Evolutionary conservation across 106 monocot species (phyloP), one percentile per base, ranked within the genome.

Genomic region (Dioscorea dumetorum): DNA sequence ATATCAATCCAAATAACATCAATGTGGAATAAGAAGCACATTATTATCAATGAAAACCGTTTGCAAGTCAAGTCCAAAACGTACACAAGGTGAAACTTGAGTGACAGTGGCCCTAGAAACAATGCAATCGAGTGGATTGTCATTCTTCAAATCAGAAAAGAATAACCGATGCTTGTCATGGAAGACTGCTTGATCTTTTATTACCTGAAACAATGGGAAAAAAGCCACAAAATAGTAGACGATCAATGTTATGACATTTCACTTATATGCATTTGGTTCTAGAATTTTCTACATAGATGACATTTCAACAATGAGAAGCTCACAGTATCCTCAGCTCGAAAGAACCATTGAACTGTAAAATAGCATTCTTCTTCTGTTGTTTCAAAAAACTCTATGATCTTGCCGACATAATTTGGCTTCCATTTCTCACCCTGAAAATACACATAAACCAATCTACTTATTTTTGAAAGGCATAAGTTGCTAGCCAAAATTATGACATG

Each of bases 311-410:
- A 41, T 6, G 41, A 41, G 5, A 54, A 54, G 56, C 81, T 84
- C 49, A 94, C 93, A 52, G 93, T 94, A 71, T 94, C 89, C 75
- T 79, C 80, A 66, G 84, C 89, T 73, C 86, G 69, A 58, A 62
- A 94, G 66, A 94, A 94, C 93, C 93, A 94, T 54, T 94, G 93
- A 19, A 78, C 79, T 63, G 76, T 79, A 57, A 83, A 77, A 70
- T 89, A 90, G 65, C 69, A 73, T 61, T 84, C 81, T 5, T 79
- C 86, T 53, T 60, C 60, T 50, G 57, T 60, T 70, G 93, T 89
- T 82, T 89, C 78, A 60, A 94, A 90, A 33, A 94, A 90, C 54
- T 94, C 93, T 63, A 94, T 66, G 33, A 94, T 86, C 75, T 68
- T 82, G 10, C 93, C 93, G 70, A 94, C 60, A 82, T 84, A 94